Conservation (phyloP, 441 rosid species). For the Euphorbia schlechtendalii region DNA sequence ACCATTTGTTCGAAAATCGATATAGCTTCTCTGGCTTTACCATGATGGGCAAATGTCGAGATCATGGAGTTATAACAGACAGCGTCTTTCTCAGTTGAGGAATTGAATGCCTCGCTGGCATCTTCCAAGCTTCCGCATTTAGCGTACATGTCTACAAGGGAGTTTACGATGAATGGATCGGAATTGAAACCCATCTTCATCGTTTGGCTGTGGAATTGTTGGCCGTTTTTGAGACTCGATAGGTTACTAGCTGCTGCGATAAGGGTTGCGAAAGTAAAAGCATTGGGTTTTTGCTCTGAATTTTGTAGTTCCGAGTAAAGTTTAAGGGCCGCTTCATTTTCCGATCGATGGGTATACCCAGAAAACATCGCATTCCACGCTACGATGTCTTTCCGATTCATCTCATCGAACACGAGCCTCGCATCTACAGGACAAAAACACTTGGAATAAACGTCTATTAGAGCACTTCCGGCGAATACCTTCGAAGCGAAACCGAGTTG, state of each 20-base stretch:
- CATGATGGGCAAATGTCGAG: slow-evolving; percentile 54
- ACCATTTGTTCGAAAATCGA: slow-evolving; percentile 46
- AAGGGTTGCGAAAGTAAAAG: slow-evolving; percentile 55
- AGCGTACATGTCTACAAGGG: slow-evolving; percentile 66
- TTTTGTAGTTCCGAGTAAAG: slow-evolving; percentile 41
- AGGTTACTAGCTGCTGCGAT: slow-evolving; percentile 52
- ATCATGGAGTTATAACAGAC: slow-evolving; percentile 75
- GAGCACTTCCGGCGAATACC: slow-evolving; percentile 47
- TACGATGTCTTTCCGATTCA: slow-evolving; percentile 58
- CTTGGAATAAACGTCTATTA: slow-evolving; percentile 62
- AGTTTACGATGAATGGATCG: slow-evolving; percentile 47
- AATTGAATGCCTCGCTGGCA: slow-evolving; percentile 43
- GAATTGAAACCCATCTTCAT: slow-evolving; percentile 37
- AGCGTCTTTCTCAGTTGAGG: slow-evolving; percentile 34
- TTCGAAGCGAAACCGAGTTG: slow-evolving; percentile 42
- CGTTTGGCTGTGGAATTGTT: slow-evolving; percentile 52
- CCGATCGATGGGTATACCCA: slow-evolving; percentile 52
- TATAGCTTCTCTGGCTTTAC: slow-evolving; percentile 51
- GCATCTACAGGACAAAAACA: slow-evolving; percentile 43
- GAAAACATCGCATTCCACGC: slow-evolving; percentile 69
- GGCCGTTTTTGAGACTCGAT: slow-evolving; percentile 57
- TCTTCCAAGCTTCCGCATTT: slow-evolving; percentile 64
- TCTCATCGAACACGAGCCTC: slow-evolving; percentile 53
- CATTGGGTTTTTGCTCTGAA: slow-evolving; percentile 46
- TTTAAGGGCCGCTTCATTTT: slow-evolving; percentile 54